Percentiles rank a stretch among this genome's conserved stretches.
Conservation (phyloP, 1,139 yeast genomes). For the Protomyces macrosporus region DNA sequence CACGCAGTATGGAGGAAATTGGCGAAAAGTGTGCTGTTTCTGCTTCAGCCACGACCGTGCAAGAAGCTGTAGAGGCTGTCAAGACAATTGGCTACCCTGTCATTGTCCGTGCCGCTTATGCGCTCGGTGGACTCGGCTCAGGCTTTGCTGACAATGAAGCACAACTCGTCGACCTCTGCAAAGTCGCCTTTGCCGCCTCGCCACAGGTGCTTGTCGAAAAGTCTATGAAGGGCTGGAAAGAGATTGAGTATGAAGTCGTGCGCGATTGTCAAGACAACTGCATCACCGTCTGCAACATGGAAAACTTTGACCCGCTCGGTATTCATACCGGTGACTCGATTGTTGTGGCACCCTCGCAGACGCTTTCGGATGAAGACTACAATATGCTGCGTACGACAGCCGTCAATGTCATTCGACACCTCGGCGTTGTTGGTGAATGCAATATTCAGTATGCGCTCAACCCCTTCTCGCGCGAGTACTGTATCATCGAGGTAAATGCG, state of each 20-base stretch:
- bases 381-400: constrained; percentile 98
- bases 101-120: constrained; percentile 95
- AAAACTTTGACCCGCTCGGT: constrained; percentile 96
- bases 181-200: constrained; percentile 88
- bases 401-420: constrained; percentile 91
- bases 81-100: constrained; percentile 88
- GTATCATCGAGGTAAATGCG: constrained; percentile 97
- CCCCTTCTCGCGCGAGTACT: constrained; percentile 89
- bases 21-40: constrained; percentile 92
- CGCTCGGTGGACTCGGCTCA: constrained; percentile 96
- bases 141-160: constrained; percentile 91
- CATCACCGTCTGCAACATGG: constrained; percentile 99
- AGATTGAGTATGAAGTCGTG: constrained; percentile 97
- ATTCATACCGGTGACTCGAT: constrained; percentile 99
- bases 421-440: constrained; percentile 99
- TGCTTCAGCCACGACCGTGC: constrained; percentile 70
- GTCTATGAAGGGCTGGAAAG: constrained; percentile 99
- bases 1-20: constrained; percentile 90
- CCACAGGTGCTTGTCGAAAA: constrained; percentile 95
- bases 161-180: constrained; percentile 77
- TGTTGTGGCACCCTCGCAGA: constrained; percentile 98
- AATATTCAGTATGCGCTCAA: constrained; percentile 95
- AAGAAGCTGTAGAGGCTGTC: constrained; percentile 81
- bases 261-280: constrained; percentile 97
- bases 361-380: constrained; percentile 93